phyloP scores from a whole-genome alignment of 1,284 basidiomycete genomes.

The Phaffia rhodozyma region DNA sequence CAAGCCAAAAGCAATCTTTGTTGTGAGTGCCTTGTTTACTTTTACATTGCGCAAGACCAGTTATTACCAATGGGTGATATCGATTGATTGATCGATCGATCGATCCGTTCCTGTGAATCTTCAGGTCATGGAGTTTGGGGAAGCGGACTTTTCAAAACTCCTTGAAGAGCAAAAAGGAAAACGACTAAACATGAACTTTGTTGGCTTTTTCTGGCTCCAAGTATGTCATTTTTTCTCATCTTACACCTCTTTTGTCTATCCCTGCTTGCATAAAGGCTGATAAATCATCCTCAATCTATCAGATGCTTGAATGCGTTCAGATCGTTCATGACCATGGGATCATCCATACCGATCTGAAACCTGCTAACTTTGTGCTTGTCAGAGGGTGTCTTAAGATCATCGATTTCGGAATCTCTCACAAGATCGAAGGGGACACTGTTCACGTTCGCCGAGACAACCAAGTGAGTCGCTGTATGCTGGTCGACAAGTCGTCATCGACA shows the following conservation, averaged over 20 bases:
- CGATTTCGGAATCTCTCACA: slow-evolving; percentile 94
- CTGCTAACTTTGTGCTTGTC: slow-evolving; percentile 90
- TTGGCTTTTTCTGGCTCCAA: slow-evolving; percentile 91
- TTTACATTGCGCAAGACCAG: background rate
- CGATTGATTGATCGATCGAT: background rate
- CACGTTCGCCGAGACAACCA: slow-evolving; percentile 91
- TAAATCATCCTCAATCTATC: slow-evolving; percentile 1
- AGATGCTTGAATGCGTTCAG: slow-evolving; percentile 94
- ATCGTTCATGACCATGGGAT: slow-evolving; percentile 93
- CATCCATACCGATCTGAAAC: slow-evolving; percentile 90
- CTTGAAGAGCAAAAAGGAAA: slow-evolving; percentile 69
- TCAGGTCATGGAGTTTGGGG: slow-evolving; percentile 80
- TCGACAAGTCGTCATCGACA: background rate
- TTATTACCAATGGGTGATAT: background rate
- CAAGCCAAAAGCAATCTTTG: slow-evolving; percentile 55
- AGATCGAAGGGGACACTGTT: slow-evolving; percentile 91
- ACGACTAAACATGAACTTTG: slow-evolving; percentile 76
- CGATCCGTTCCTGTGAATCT: slow-evolving; percentile 8
- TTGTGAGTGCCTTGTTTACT: slow-evolving; percentile 38
- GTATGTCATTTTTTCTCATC: slow-evolving; percentile 36
- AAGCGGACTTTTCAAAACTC: slow-evolving; percentile 71
- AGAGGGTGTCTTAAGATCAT: slow-evolving; percentile 86
- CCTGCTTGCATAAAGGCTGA: background rate
- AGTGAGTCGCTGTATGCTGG: slow-evolving; percentile 37
- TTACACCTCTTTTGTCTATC: background rate